phyloP scores from a whole-genome alignment of 768 basidiomycete genomes.

The Amanita muscaria region DNA sequence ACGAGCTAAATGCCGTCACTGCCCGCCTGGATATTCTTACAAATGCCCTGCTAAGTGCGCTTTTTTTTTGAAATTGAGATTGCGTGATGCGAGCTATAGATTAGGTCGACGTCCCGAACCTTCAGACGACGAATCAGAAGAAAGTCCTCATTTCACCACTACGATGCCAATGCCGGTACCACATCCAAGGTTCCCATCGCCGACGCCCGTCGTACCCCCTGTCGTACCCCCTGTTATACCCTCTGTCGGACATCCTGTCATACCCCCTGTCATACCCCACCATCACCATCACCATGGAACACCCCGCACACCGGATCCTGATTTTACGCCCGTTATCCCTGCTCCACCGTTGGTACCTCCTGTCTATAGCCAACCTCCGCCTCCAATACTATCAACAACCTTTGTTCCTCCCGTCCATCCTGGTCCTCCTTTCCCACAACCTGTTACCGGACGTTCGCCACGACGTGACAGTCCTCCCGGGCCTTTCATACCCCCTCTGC shows the following conservation, averaged over 20 bases:
- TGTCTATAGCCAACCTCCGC: background rate
- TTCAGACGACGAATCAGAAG: constrained; percentile 7
- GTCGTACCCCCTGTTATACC: no score
- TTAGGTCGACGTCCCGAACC: constrained; percentile 3
- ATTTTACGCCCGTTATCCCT: no score
- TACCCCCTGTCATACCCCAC: constrained; percentile 1
- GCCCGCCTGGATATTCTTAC: constrained; percentile 49
- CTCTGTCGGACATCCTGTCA: no score
- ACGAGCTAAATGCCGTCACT: constrained; percentile 58
- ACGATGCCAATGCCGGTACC: constrained; percentile 10
- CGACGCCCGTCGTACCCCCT: no score
- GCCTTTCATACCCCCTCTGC: constrained; percentile 4
- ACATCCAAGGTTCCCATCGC: no score
- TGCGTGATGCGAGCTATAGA: background rate
- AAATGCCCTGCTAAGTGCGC: constrained; percentile 22
- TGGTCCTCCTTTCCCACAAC: no score
- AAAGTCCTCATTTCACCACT: constrained; percentile 1
- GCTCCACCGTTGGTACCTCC: constrained; percentile 1
- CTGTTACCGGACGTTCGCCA: no score
- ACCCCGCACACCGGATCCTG: background rate
- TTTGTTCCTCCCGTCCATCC: background rate
- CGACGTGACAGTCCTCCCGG: constrained; percentile 1
- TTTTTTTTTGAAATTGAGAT: background rate
- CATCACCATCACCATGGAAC: background rate
- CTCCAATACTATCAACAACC: background rate